These are phyloP conservation scores for Sclerotinia nivalis DNA, from an alignment of 2,329 filamentous ascomycete genomes.

Conservation along the genomic window DNA sequence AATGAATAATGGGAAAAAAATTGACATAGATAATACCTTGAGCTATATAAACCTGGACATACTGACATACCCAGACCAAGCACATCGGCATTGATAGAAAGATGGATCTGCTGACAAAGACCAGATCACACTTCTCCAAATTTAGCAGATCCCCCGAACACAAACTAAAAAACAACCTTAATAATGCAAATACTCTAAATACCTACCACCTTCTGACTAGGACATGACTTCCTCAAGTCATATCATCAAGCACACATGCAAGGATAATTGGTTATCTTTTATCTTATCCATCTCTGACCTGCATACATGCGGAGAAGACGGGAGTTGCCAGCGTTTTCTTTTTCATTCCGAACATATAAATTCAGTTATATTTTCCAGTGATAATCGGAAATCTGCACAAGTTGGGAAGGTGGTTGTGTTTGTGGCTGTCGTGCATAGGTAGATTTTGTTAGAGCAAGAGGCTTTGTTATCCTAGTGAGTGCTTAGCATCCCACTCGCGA, in stretches of 20 bases:
- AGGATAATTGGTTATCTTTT: conserved; percentile 12
- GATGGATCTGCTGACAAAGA: conserved; percentile 16
- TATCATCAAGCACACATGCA: conserved; percentile 10
- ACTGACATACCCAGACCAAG: background rate
- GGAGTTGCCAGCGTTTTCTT: background rate
- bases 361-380: background rate
- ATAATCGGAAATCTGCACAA: background rate
- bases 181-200: background rate
- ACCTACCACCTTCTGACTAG: background rate
- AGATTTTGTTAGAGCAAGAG: conserved; percentile 13
- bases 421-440: background rate
- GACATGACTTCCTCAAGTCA: background rate
- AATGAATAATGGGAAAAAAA: background rate
- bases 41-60: background rate
- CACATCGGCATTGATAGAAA: background rate
- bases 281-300: conserved; percentile 13
- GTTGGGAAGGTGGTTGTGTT: conserved; percentile 20
- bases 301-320: conserved; percentile 16
- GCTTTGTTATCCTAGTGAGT: conserved; percentile 13
- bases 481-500: conserved; percentile 24
- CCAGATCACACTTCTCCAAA: background rate
- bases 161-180: background rate
- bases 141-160: background rate
- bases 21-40: background rate
- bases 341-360: background rate